phyloP scores from a whole-genome alignment of 2,329 filamentous ascomycete genomes.

The Cladosporium sp. region DNA sequence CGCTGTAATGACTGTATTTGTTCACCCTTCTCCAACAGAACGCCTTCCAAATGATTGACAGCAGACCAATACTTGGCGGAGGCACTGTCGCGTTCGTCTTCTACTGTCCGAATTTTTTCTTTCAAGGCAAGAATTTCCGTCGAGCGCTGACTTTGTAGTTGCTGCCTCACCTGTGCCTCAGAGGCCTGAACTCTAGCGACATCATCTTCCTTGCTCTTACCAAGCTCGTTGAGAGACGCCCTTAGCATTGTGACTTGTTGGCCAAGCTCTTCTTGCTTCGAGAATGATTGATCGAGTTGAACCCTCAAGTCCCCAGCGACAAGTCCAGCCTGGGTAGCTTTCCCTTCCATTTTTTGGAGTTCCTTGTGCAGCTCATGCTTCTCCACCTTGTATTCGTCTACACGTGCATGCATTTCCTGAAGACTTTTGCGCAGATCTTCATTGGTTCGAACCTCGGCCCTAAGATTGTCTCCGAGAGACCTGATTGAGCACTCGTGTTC shows the following conservation, averaged over 20 bases:
- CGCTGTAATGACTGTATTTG: not conserved
- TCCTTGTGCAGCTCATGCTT: not conserved
- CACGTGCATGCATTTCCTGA: conserved; percentile 1
- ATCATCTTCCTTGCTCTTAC: not conserved
- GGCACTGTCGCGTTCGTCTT: not conserved
- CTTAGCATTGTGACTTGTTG: not conserved
- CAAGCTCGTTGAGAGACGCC: not conserved
- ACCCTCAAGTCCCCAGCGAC: not conserved
- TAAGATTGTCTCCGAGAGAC: not conserved
- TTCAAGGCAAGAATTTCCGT: not conserved
- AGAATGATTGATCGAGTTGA: not conserved
- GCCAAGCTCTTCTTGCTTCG: not conserved
- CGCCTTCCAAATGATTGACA: not conserved
- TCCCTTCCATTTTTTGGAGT: not conserved
- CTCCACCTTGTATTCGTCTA: not conserved
- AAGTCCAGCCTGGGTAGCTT: not conserved
- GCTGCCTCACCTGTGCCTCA: not conserved
- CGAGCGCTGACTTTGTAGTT: conserved; percentile 1
- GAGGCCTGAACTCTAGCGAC: not conserved
- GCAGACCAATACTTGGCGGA: not conserved
- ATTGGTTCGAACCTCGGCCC: not conserved
- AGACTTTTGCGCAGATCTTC: not conserved
- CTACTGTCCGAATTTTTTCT: not conserved
- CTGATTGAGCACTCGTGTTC: not conserved
- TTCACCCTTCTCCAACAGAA: not conserved